phyloP scores from a whole-genome alignment of 257 asterid species.

The Penstemon davidsonii region DNA sequence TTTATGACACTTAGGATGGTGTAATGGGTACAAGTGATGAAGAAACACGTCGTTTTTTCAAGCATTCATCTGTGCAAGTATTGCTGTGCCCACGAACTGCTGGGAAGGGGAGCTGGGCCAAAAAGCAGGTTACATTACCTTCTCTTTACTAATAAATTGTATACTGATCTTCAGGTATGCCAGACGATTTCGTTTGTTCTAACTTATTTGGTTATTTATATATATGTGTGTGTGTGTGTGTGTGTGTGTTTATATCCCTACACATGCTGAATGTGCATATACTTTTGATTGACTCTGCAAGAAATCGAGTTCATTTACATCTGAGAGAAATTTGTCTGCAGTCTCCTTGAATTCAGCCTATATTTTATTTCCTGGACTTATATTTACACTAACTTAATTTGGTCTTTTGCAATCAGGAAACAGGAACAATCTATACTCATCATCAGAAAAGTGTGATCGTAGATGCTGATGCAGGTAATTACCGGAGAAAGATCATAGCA shows the following conservation, averaged over 20 bases:
- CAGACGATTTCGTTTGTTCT: background rate
- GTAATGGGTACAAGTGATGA: slow-evolving; percentile 80
- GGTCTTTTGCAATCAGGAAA: slow-evolving; percentile 56
- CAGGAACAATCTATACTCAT: slow-evolving; percentile 84
- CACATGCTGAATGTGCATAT: no score
- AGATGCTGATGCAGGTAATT: slow-evolving; percentile 79
- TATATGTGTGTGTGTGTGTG: no score
- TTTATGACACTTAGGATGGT: slow-evolving; percentile 60
- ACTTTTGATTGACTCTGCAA: no score
- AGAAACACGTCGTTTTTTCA: slow-evolving; percentile 85
- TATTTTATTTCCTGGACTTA: background rate
- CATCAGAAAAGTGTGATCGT: slow-evolving; percentile 90
- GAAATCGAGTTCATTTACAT: no score
- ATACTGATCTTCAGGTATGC: background rate
- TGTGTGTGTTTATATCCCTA: no score
- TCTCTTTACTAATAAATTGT: background rate
- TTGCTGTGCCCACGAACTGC: slow-evolving; percentile 75
- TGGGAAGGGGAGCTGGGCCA: slow-evolving; percentile 85
- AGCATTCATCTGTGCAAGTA: slow-evolving; percentile 89
- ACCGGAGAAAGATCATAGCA: slow-evolving; percentile 62
- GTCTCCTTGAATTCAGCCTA: background rate
- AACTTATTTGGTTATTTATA: background rate
- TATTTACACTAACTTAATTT: background rate
- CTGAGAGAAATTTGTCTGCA: background rate
- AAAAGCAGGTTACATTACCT: slow-evolving; percentile 27